Base-by-base conservation (phyloP, 495 filamentous ascomycete species). In the Penicillium salamii region DNA sequence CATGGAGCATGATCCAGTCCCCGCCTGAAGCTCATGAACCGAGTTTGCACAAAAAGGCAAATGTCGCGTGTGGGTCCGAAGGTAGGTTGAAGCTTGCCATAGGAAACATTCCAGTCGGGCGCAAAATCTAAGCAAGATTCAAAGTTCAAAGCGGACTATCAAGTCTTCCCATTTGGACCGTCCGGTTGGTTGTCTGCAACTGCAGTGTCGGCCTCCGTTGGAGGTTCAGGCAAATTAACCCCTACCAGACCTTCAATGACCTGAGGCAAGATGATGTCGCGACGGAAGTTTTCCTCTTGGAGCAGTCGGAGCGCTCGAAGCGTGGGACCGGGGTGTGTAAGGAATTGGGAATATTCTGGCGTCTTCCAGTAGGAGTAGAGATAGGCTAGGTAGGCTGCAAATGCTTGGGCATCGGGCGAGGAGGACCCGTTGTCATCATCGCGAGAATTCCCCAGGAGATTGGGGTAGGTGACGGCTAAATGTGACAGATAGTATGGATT, bases 401-500 rank as follows among this genome's bases (percentile, higher is more conserved):
- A 96, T 14, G 79, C 74, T 17, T 84, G 79, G 35, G 72, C 67
- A 45, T 75, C 74, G 23, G 67, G 85, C 67, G 63, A 76, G 71
- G 62, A 76, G 59, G 66, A 70, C 20, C 60, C 62, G 18, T 61
- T 37, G 40, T 67, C 63, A 59, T 74, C 66, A 24, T 72, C 74
- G 37, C 49, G 59, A 7, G 66, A 67, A 44, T 72, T 70, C 1
- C 73, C 70, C 39, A 78, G 62, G 3, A 75, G 63, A 45, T 68
- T 82, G 72, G 62, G 81, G 39, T 74, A 75, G 39, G 50, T 83
- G 28, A 83, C 79, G 2, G 87, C 90, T 14, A 96, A 83, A 56
- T 91, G 83, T 56, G 89, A 89, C 23, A 95, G 78, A 69, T 96
- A 95, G 62, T 79, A 77, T 0, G 90, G 90, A 59, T 91, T 91